Base-by-base conservation (phyloP, 768 basidiomycete species). In the Pisolithus orientalis region DNA sequence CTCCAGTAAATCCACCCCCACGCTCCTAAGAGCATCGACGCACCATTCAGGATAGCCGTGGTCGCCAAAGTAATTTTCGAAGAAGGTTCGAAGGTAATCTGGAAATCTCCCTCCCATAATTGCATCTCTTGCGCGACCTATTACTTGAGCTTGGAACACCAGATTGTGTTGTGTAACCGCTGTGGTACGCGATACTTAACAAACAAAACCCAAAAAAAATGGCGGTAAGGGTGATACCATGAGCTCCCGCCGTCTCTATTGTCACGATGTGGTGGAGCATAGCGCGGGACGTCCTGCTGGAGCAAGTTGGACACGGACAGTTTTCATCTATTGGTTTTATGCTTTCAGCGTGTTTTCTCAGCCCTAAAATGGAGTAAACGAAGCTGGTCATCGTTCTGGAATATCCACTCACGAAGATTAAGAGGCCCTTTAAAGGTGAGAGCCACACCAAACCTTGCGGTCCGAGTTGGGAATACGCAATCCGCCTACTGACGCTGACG, bases 391-490 rank as follows among this genome's bases (percentile, higher is more conserved):
- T 29, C 38, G 2, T 43, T 16, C 17, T 8, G 39, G 34, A 8
- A 45, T 32, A 25, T 25, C 7, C 11, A 49, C 50, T 47, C 56
- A 91, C 90, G 82, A 24, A 94, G 78, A 66, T 94, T 94, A 16
- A 95, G 60, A 5, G 90, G 90, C 0, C 92, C 92, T 4, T 70
- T 76, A 61, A 83, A 81, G 9, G 93, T 94, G 53, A 95, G 67
- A 5, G 93, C 92, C 14, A 94, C 86, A 2, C 92, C 92, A 65
- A 94, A 94, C 28, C 92, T 80, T 37, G 92, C 93, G 1, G 93
- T 94, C 53, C 93, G 80, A 2, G 92, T 95, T 31, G 92, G 93
- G 61, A 93, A 94, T 10, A 95, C 92, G 56, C 92, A 95, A 64
- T 95, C 92, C 0, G 91, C 91, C 90, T 90, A 53, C 9, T 49